Evolutionary conservation across 2,329 filamentous ascomycete genomes (phyloP), one percentile per base, ranked within the genome.

Genomic region (Xylariales sp.): DNA sequence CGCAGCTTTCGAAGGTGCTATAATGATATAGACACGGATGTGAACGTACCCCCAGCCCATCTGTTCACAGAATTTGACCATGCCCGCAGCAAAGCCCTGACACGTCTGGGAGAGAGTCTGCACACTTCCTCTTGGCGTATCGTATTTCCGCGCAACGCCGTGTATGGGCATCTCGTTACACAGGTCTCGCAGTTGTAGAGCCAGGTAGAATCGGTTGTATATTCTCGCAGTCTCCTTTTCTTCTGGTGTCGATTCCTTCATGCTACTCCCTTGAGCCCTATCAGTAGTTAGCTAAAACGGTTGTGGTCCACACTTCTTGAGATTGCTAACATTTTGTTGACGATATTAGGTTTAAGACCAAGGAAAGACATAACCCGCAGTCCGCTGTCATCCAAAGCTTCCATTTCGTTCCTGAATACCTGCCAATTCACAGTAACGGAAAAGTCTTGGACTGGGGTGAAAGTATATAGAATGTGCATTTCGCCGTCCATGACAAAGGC

Each of bases 401-500:
- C 83, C 60, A 89, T 74, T 57, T 86, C 81, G 47, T 84, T 77
- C 36, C 82, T 77, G 51, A 87, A 88, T 1, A 81, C 74, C 39
- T 76, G 75, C 86, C 86, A 89, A 51, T 88, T 83, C 43, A 89
- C 73, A 7, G 69, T 64, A 3, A 71, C 63, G 1, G 64, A 66
- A 19, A 69, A 65, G 35, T 76, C 69, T 35, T 86, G 80, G 2
- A 89, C 73, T 0, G 86, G 86, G 0, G 86, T 88, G 48, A 89
- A 88, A 27, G 79, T 80, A 56, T 89, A 90, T 34, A 88, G 73
- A 10, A 87, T 74, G 53, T 89, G 86, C 80, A 90, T 82, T 47
- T 90, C 86, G 4, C 84, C 82, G 54, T 89, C 84, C 76, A 90
- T 82, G 10, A 88, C 86, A 53, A 90, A 89, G 1, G 82, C 82